Base-by-base conservation (phyloP, 768 basidiomycete genomes). In the Podaxis sp. region DNA sequence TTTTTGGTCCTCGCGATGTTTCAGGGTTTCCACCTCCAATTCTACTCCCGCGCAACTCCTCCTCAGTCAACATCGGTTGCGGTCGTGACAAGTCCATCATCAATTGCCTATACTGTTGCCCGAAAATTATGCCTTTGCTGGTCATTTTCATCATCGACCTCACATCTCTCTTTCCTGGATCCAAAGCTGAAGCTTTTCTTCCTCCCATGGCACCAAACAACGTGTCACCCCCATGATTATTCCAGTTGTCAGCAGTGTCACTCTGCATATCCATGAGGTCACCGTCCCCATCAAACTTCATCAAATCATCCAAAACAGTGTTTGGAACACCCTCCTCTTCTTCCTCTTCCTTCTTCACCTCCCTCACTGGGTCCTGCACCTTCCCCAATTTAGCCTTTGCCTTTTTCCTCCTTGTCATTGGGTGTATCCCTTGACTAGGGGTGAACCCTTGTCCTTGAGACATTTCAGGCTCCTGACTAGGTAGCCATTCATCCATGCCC, bases 1-100 rank as follows among this genome's bases (percentile, higher is more conserved):
- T 67, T 13, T 58, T 63, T 7, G 66, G 65, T 15, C 59, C 60
- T 28, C 3, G n/a, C 7, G 28, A 36, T 8, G 4, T 52, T 33
- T 28, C 48, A 26, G 28, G 7, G 30, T 59, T 38, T 19, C 44
- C 46, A 28, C 33, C 22, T 36, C 28, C 13, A 9, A 13, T 36
- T 22, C 30, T 8, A 19, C 15, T 6, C 36, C n/a, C 19, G 2
- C 6, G 4, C 19, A 53, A 28, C 11, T 24, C 54, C n/a, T 11
- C 64, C n/a, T 2, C 8, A 9, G 33, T 33, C 33, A 72, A 64
- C 55, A 70, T 61, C 0, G 66, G 65, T 28, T 68, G 69, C 3
- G 73, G 70, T 22, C 67, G 62, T 4, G 71, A 63, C n/a, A 74
- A 52, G 49, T 70, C 69, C 28, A 61, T 26, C 19, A 59, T 44